These are phyloP conservation scores for Firmiana major DNA, from an alignment of 345 rosid genomes.

Conservation along the genomic window DNA sequence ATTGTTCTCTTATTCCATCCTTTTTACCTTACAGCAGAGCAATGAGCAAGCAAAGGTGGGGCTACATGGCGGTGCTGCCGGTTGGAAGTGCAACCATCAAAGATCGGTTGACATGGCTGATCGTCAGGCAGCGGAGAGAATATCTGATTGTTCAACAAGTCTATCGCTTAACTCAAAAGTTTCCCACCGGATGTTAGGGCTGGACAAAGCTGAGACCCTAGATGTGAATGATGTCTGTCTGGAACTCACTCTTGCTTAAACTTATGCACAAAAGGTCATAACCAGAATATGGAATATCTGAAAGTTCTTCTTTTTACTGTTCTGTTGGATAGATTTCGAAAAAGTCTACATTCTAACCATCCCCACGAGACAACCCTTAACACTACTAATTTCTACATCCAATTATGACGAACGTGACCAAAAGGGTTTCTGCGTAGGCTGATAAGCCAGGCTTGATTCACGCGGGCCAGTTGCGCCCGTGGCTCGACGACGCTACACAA, in stretches of 20 bases:
- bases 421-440: background rate
- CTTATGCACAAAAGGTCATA: background rate
- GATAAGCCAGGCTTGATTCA: background rate
- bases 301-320: background rate
- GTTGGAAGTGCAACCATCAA: background rate
- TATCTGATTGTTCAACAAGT: slow-evolving; percentile 15
- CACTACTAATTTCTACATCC: background rate
- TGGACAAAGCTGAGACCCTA: slow-evolving; percentile 15
- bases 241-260: slow-evolving; percentile 44
- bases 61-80: background rate
- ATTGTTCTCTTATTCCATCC: background rate
- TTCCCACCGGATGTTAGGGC: slow-evolving; percentile 14
- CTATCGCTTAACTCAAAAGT: slow-evolving; percentile 13
- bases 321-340: background rate
- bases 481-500: background rate
- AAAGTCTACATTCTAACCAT: background rate
- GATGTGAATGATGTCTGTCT: slow-evolving; percentile 30
- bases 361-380: background rate
- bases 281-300: background rate
- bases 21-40: slow-evolving; percentile 8
- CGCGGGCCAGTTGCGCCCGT: background rate
- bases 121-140: background rate
- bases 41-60: background rate
- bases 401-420: slow-evolving; percentile 6
- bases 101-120: slow-evolving; percentile 14